These are phyloP conservation scores for Microstegium vimineum DNA, from an alignment of 176 grass and related monocot genomes.

Conservation along the genomic window DNA sequence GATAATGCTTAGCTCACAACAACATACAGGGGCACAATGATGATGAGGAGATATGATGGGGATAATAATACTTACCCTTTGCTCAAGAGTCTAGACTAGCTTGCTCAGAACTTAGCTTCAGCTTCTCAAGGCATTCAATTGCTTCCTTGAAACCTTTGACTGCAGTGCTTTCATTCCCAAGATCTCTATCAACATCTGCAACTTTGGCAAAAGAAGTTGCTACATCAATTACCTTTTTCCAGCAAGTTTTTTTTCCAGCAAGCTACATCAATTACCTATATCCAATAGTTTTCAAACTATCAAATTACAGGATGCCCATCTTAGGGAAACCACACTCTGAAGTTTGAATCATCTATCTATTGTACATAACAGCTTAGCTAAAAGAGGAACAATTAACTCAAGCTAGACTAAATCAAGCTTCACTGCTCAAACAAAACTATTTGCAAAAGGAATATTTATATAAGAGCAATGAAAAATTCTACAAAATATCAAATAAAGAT, in stretches of 20 bases:
- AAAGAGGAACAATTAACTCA: neutral
- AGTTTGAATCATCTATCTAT: neutral
- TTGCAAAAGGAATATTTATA: neutral
- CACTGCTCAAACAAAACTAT: neutral
- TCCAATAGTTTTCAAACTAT: neutral
- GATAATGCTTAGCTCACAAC: neutral
- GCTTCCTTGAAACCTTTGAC: neutral
- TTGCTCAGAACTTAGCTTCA: slow-evolving; percentile 68
- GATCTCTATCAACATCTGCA: slow-evolving; percentile 28
- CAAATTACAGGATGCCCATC: neutral
- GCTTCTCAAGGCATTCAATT: slow-evolving; percentile 36
- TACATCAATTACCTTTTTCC: slow-evolving; percentile 58
- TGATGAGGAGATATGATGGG: neutral
- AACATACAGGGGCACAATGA: neutral
- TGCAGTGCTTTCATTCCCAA: slow-evolving; percentile 50
- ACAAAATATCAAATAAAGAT: neutral
- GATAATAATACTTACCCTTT: slow-evolving; percentile 43
- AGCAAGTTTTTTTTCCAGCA: too few relatives aligned
- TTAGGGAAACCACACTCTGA: neutral
- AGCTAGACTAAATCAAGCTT: neutral
- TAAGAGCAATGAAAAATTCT: neutral
- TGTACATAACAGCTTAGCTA: neutral
- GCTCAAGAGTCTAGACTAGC: slow-evolving; percentile 48
- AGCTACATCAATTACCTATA: slow-evolving; percentile 70
- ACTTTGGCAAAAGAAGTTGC: slow-evolving; percentile 91